These are phyloP conservation scores for Podaxis sp. DNA, from an alignment of 768 basidiomycete genomes.

Conservation along the genomic window DNA sequence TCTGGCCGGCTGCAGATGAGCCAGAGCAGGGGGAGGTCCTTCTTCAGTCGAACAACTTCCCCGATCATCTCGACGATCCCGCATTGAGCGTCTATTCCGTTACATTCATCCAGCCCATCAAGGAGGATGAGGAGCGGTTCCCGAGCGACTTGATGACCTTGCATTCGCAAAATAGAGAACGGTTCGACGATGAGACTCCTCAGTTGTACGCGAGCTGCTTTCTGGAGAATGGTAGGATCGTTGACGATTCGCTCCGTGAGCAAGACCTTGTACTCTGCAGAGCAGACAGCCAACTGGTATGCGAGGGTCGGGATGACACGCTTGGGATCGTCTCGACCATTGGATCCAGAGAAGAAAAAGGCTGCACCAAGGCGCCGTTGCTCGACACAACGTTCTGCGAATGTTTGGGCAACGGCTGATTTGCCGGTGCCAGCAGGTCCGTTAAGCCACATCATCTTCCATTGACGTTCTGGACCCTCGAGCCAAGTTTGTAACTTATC, in stretches of 20 bases:
- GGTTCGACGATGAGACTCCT: neutral
- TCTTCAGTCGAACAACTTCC: neutral
- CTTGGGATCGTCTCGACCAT: neutral
- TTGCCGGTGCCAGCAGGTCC: constrained; percentile 12
- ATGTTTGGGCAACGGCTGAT: constrained; percentile 4
- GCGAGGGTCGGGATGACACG: neutral
- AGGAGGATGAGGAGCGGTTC: neutral
- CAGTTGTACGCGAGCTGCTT: neutral
- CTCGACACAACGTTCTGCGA: neutral
- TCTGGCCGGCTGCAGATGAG: neutral
- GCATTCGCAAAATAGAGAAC: neutral
- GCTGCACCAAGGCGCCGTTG: constrained; percentile 1
- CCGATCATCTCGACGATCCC: neutral
- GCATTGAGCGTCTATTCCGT: neutral
- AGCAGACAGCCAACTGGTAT: constrained; percentile 1
- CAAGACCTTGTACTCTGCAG: neutral
- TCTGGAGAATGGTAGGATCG: neutral
- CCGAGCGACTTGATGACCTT: neutral
- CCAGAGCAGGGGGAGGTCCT: neutral
- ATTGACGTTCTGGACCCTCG: neutral
- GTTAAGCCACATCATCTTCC: constrained; percentile 12
- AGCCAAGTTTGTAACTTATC: neutral
- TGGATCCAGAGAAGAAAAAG: constrained; percentile 9
- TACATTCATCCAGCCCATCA: neutral
- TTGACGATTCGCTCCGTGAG: neutral